Conservation (phyloP, 805 yeast species). For the Kazachstania africana region DNA sequence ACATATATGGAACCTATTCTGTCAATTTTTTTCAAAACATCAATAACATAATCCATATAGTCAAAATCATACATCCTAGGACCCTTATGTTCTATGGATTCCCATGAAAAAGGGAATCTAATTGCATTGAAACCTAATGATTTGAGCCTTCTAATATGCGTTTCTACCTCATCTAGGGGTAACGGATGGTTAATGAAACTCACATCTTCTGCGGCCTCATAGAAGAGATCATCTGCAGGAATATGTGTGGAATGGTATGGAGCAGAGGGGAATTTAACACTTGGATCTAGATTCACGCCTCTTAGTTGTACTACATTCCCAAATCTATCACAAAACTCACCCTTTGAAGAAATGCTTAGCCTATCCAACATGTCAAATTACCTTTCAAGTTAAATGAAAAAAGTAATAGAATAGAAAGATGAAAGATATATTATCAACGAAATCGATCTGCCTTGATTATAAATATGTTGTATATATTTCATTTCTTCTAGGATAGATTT, state of each 20-base stretch:
- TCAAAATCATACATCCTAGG: conserved; percentile 76
- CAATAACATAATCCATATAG: conserved; percentile 57
- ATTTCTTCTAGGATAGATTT: too few relatives aligned
- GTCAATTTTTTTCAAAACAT: conserved; percentile 45
- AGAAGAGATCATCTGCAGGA: conserved; percentile 28
- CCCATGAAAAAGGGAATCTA: conserved; percentile 79
- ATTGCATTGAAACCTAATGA: conserved; percentile 74
- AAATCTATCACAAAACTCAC: conserved; percentile 42
- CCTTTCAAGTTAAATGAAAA: too few relatives aligned
- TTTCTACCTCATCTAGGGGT: conserved; percentile 58
- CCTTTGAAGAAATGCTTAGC: conserved; percentile 32
- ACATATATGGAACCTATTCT: conserved; percentile 65
- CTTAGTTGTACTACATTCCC: conserved; percentile 56
- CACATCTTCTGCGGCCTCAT: conserved; percentile 60
- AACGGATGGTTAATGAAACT: conserved; percentile 81
- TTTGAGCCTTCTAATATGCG: conserved; percentile 59
- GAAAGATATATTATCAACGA: too few relatives aligned
- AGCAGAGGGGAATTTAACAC: conserved; percentile 52
- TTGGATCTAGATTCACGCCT: conserved; percentile 75
- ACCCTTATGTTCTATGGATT: conserved; percentile 79
- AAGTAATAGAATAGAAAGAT: too few relatives aligned
- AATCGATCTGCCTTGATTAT: too few relatives aligned
- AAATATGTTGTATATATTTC: too few relatives aligned
- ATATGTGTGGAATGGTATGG: conserved; percentile 37
- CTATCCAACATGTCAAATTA: conserved; percentile 14